Conservation (phyloP, 352 stramenopile species). For the Phytophthora palmivora region DNA sequence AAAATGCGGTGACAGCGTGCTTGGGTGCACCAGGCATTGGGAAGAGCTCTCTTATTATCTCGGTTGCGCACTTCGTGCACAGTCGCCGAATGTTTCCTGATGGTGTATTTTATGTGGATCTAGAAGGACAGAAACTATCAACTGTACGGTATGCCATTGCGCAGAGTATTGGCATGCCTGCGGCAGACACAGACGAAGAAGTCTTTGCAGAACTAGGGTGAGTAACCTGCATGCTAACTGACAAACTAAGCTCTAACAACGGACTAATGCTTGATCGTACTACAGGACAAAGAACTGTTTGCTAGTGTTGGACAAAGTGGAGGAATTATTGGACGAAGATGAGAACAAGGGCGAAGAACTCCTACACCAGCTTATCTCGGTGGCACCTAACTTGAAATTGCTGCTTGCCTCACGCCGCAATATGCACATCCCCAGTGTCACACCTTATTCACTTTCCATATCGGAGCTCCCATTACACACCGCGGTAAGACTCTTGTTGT, state of each 20-base stretch:
- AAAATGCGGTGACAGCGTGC: slow-evolving; percentile 81
- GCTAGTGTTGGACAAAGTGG: slow-evolving; percentile 82
- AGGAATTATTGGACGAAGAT: slow-evolving; percentile 82
- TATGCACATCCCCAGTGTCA: slow-evolving; percentile 81
- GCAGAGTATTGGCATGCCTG: slow-evolving; percentile 79
- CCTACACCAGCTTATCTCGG: slow-evolving; percentile 72
- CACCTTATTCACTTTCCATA: slow-evolving; percentile 78
- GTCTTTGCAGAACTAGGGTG: slow-evolving; percentile 78
- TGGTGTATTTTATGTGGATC: slow-evolving; percentile 84
- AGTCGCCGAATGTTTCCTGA: slow-evolving; percentile 82
- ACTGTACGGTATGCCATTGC: slow-evolving; percentile 85
- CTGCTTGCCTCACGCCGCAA: slow-evolving; percentile 76
- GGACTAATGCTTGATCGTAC: slow-evolving; percentile 12
- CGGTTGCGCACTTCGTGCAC: slow-evolving; percentile 81
- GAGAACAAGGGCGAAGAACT: slow-evolving; percentile 76
- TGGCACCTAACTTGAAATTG: slow-evolving; percentile 71
- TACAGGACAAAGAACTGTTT: slow-evolving; percentile 68
- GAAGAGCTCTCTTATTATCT: slow-evolving; percentile 86
- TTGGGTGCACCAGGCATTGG: slow-evolving; percentile 79
- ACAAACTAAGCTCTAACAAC: background rate
- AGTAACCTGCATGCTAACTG: slow-evolving; percentile 1
- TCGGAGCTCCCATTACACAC: slow-evolving; percentile 74
- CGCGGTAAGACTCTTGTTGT: slow-evolving; percentile 46
- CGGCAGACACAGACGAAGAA: slow-evolving; percentile 78
- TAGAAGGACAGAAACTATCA: slow-evolving; percentile 83